Evolutionary conservation across 345 rosid genomes (phyloP), one percentile per base, ranked within the genome.

Genomic region (Citrus maxima): DNA sequence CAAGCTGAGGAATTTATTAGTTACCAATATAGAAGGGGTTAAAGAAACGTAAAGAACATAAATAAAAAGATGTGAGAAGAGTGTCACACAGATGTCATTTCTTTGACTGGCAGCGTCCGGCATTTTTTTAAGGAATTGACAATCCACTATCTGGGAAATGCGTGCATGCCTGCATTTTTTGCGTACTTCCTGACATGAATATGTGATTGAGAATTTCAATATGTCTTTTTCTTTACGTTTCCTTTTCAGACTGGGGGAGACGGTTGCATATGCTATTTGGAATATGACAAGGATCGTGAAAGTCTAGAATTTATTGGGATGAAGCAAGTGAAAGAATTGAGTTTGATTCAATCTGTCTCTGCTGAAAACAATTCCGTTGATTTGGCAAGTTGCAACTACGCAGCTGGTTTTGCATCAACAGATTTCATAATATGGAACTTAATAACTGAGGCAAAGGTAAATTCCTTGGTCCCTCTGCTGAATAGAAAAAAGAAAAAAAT

Each of bases 261-360:
- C 85, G 99, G 99, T 66, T 96, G 99, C 89, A 86, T 96, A 82
- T 96, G 99, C 90, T 87, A 86, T 81, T 87, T 93, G 54, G 94
- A 91, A 70, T 91, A 88, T 86, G 93, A 88, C 77, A 87, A 75
- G 81, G 88, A 81, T 82, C 87, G 37, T 77, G 85, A 86, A 80
- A 80, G 77, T 77, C 80, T 93, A 58, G 95, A 93, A 84, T 94
- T 96, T 78, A 86, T 89, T 77, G 97, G 99, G 88, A 88, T 94
- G 94, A 96, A 96, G 81, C 93, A 94, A 78, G 83, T 96, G 80
- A 96, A 96, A 86, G 98, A 91, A 82, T 73, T 96, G 87, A 94
- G 90, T 82, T 83, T 93, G 82, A 87, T 96, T 85, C 88, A 89
- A 81, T 88, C 91, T 75, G 91, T 93, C 76, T 81, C 83, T 49